Percentiles rank a stretch among this genome's conserved stretches.
Evolutionary conservation across 805 yeast species (phyloP).

Genomic region (Hanseniaspora meyeri): DNA sequence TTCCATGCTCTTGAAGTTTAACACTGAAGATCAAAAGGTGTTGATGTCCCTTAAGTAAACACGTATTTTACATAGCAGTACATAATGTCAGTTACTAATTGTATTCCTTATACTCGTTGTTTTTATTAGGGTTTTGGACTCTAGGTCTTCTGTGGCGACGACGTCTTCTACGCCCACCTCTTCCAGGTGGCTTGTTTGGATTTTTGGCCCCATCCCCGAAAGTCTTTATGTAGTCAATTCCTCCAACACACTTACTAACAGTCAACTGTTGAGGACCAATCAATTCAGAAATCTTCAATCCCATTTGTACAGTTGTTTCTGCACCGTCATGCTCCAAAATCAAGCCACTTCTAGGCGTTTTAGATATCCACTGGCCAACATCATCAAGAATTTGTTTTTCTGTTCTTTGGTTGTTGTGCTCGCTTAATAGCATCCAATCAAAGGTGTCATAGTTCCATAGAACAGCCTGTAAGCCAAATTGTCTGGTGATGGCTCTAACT

Average conservation of each 20-base stretch:
- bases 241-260: conserved; percentile 66
- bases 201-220: background rate
- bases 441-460: conserved; percentile 86
- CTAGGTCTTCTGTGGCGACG: background rate
- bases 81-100: background rate
- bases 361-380: conserved; percentile 40
- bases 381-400: conserved; percentile 44
- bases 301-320: conserved; percentile 55
- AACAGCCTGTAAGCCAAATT: conserved; percentile 77
- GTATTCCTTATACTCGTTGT: background rate
- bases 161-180: background rate
- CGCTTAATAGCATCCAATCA: conserved; percentile 69
- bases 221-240: conserved; percentile 44
- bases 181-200: background rate
- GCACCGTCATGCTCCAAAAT: conserved; percentile 81
- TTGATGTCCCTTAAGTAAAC: conserved; percentile 34
- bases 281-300: conserved; percentile 43
- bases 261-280: conserved; percentile 55
- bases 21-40: conserved; percentile 58
- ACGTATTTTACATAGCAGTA: background rate
- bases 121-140: background rate
- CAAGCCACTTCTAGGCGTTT: conserved; percentile 27
- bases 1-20: conserved; percentile 57
- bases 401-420: conserved; percentile 30
- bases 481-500: conserved; percentile 63